Base-by-base conservation (phyloP, 1,284 basidiomycete genomes). In the Fomitopsis betulina region DNA sequence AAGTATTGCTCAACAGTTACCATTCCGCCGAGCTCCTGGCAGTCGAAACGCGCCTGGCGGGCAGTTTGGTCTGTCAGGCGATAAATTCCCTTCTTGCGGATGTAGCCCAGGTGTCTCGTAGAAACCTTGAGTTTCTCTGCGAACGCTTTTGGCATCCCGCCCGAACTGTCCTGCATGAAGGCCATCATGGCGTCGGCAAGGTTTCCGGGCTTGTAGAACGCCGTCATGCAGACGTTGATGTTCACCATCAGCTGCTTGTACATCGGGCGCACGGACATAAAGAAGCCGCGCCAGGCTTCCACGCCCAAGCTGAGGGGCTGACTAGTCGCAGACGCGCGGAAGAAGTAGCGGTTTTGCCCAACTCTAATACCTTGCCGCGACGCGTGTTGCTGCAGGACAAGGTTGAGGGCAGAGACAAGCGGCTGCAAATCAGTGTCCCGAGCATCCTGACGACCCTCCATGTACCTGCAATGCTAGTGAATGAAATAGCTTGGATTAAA, bases 231-330 rank as follows among this genome's bases (percentile, higher is more conserved):
- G 15, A 84, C 80, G 60, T 88, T 89, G 25, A 91, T 79, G 65
- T 91, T 91, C 54, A 91, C 83, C 79, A 87, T 82, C 2, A 91
- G 72, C 57, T 86, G 78, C 57, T 86, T 85, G 71, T 79, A 83
- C 10, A 80, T 76, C 0, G 86, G 84, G 0, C 87, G 79, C 3
- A 85, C 78, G 0, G 87, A 89, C 54, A 83, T 76, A 68, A 81
- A 91, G 67, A 86, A 91, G 0, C 88, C 89, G 65, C 82, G 79
- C 67, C 79, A 78, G 0, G 85, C 86, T 51, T 82, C 77, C 1
- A 89, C 68, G 0, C 84, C 81, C 1, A 72, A 71, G 3, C 79
- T 77, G 10, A 87, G 63, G 0, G 30, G 61, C 33, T 58, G 62
- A 19, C 65, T 47, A n/a, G 66, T 58, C 1, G 66, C 59, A 0